phyloP scores from a whole-genome alignment of 140 eudicot species.

The Oenanthe javanica region DNA sequence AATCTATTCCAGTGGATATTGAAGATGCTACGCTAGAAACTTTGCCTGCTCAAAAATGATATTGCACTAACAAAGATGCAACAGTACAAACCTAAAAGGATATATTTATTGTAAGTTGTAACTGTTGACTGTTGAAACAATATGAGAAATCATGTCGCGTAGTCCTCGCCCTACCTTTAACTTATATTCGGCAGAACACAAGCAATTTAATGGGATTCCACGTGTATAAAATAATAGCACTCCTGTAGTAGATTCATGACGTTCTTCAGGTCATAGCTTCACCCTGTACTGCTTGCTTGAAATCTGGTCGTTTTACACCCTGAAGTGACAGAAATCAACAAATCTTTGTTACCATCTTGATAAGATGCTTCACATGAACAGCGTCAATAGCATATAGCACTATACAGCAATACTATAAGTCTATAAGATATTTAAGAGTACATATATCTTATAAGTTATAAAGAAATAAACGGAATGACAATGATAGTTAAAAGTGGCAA shows the following conservation, averaged over 20 bases:
- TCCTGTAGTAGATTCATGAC: slow-evolving; percentile 16
- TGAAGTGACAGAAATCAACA: slow-evolving; percentile 14
- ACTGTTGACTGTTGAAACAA: background rate
- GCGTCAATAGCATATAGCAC: background rate
- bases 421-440: too few relatives aligned
- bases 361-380: background rate
- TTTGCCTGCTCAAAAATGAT: background rate
- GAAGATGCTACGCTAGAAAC: background rate
- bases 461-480: background rate
- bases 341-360: background rate
- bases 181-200: background rate
- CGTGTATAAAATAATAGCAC: slow-evolving; percentile 9
- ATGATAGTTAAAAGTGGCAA: background rate
- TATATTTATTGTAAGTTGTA: background rate
- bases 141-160: background rate
- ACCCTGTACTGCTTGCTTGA: slow-evolving; percentile 25
- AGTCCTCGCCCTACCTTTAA: background rate
- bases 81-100: slow-evolving; percentile 6
- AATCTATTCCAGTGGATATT: background rate
- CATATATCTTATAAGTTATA: background rate
- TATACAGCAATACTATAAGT: background rate
- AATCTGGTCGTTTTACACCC: slow-evolving; percentile 30
- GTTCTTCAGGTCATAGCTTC: slow-evolving; percentile 31
- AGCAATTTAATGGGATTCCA: slow-evolving; percentile 4
- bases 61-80: slow-evolving; percentile 5